Evolutionary conservation across 495 filamentous ascomycete genomes (phyloP).

Genomic region (Podospora pseudocomata): DNA sequence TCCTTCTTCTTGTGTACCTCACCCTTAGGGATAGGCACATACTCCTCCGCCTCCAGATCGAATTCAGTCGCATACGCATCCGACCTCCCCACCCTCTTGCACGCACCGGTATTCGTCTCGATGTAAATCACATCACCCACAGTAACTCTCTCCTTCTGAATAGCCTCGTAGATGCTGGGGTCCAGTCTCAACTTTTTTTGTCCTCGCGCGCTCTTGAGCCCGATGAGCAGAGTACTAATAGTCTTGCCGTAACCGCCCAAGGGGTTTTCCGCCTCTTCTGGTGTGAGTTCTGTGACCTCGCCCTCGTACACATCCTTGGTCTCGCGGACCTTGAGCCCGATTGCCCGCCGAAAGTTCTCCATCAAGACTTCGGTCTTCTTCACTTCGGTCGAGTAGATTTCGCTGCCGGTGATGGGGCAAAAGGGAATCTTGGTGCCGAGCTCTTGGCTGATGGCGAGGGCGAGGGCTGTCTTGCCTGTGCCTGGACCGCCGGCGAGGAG

Average conservation of each 20-base stretch:
- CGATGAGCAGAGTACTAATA: slow-evolving; percentile 84
- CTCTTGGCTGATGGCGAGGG: slow-evolving; percentile 89
- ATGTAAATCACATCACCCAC: slow-evolving; percentile 98
- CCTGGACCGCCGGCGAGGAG: slow-evolving; percentile 87
- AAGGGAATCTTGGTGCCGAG: slow-evolving; percentile 97
- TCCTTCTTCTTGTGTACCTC: slow-evolving; percentile 99
- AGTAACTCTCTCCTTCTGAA: slow-evolving; percentile 94
- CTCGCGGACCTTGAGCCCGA: slow-evolving; percentile 92
- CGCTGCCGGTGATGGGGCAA: slow-evolving; percentile 93
- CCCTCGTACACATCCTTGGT: slow-evolving; percentile 98
- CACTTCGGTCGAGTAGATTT: slow-evolving; percentile 94
- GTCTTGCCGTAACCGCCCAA: slow-evolving; percentile 92
- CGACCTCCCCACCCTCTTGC: slow-evolving; percentile 90
- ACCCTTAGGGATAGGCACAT: slow-evolving; percentile 96
- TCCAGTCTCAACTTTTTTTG: slow-evolving; percentile 96
- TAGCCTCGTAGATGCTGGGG: slow-evolving; percentile 96
- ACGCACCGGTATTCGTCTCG: slow-evolving; percentile 94
- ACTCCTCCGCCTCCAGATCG: slow-evolving; percentile 96
- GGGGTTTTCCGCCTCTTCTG: slow-evolving; percentile 97
- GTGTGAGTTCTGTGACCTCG: slow-evolving; percentile 92
- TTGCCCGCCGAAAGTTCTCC: slow-evolving; percentile 96
- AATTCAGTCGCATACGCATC: slow-evolving; percentile 98
- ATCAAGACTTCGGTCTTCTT: slow-evolving; percentile 99
- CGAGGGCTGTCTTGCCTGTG: slow-evolving; percentile 95
- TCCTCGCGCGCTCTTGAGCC: slow-evolving; percentile 83